Conservation (phyloP, 306 rosid genomes). For the Fagus crenata region DNA sequence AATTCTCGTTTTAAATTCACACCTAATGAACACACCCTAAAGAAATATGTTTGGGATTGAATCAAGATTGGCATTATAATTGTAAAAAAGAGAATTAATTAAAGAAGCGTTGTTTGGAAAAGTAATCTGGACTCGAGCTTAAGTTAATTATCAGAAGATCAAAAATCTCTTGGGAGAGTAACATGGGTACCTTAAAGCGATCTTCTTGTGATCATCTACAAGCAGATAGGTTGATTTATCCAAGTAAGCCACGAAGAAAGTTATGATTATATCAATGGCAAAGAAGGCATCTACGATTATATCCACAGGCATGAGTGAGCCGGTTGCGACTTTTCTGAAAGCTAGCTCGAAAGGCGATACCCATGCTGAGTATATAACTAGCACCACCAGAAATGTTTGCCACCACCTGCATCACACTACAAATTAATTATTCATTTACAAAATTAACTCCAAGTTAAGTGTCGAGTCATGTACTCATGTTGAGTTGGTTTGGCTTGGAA, state of each 20-base stretch:
- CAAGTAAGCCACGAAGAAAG: conserved; percentile 87
- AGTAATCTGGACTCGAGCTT: too few relatives aligned
- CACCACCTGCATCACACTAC: conserved; percentile 53
- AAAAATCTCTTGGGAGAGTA: too few relatives aligned
- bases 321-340: conserved; percentile 50
- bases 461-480: too few relatives aligned
- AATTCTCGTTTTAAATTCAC: too few relatives aligned
- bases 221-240: conserved; percentile 77
- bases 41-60: too few relatives aligned
- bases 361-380: conserved; percentile 88
- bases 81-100: too few relatives aligned
- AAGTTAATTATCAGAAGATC: too few relatives aligned
- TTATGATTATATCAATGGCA: conserved; percentile 61
- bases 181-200: conserved; percentile 58
- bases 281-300: conserved; percentile 70
- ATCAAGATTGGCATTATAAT: too few relatives aligned
- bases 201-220: conserved; percentile 70
- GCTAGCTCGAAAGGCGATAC: conserved; percentile 86
- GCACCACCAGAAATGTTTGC: conserved; percentile 68
- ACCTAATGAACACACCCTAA: too few relatives aligned
- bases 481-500: background rate
- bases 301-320: conserved; percentile 55
- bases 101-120: too few relatives aligned
- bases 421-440: background rate
- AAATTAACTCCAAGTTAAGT: too few relatives aligned